phyloP scores from a whole-genome alignment of 345 rosid species.

The Erysimum cheiranthoides region DNA sequence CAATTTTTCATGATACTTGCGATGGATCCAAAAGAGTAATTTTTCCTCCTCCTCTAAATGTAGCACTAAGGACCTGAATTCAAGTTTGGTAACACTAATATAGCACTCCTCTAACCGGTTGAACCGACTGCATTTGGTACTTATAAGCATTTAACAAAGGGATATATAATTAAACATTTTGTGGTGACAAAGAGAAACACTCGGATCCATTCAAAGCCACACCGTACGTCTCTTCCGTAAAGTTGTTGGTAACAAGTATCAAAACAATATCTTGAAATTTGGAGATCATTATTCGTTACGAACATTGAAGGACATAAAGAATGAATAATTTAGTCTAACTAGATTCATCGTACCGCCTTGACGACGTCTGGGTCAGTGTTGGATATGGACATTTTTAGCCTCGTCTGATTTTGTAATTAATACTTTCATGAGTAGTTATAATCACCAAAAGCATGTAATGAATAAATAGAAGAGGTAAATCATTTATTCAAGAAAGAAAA shows the following conservation, averaged over 20 bases:
- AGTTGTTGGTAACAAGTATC: slow-evolving; percentile 12
- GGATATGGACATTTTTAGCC: background rate
- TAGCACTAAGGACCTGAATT: background rate
- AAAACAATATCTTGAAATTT: slow-evolving; percentile 6
- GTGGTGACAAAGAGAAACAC: slow-evolving; percentile 22
- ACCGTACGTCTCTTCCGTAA: slow-evolving; percentile 15
- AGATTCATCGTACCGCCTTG: slow-evolving; percentile 36
- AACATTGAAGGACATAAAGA: slow-evolving; percentile 1
- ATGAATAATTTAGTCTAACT: slow-evolving; percentile 5
- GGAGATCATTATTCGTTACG: slow-evolving; percentile 8
- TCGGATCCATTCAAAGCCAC: slow-evolving; percentile 36
- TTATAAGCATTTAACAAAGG: too few relatives aligned
- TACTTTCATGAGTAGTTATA: background rate
- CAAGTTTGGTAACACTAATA: background rate
- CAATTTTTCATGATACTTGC: too few relatives aligned
- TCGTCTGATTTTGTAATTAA: background rate
- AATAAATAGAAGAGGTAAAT: background rate
- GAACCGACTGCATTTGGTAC: background rate
- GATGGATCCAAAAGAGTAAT: too few relatives aligned
- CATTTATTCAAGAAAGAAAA: too few relatives aligned
- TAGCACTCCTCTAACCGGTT: background rate
- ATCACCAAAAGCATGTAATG: background rate
- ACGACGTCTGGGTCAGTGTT: slow-evolving; percentile 2
- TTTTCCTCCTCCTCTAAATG: background rate
- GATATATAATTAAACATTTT: background rate